Conservation (phyloP, 345 rosid species). For the Ceriops tagal region DNA sequence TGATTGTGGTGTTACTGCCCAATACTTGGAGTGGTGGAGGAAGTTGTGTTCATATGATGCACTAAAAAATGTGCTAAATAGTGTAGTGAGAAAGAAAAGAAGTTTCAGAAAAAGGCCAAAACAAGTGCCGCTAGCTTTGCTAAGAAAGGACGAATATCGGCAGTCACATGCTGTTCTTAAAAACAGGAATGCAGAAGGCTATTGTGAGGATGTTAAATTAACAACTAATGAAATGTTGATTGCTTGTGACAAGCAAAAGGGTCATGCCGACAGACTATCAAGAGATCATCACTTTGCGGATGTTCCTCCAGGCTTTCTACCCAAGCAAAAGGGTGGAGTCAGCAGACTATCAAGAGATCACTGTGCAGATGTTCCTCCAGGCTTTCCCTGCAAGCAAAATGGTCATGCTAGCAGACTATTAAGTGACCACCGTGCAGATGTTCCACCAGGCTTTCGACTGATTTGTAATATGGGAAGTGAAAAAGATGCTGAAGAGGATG, state of each 20-base stretch:
- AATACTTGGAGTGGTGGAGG: constrained; percentile 32
- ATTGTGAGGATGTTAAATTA: not conserved
- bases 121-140: constrained; percentile 1
- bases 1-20: constrained; percentile 12
- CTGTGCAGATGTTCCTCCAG: too few relatives aligned
- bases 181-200: not conserved
- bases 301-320: too few relatives aligned
- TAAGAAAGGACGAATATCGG: not conserved
- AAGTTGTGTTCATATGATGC: not conserved
- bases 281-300: too few relatives aligned
- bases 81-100: constrained; percentile 7
- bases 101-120: constrained; percentile 1
- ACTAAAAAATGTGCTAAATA: not conserved
- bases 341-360: too few relatives aligned
- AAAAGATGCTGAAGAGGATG: not conserved
- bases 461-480: not conserved
- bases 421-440: too few relatives aligned
- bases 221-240: not conserved
- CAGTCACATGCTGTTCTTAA: too few relatives aligned
- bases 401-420: too few relatives aligned
- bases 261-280: too few relatives aligned
- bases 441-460: not conserved
- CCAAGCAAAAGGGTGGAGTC: too few relatives aligned
- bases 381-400: too few relatives aligned
- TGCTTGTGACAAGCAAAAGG: too few relatives aligned